A percentile compares a stretch with the other conserved stretches of the same genome.
Conservation (phyloP, 371 early-diverging fungal genomes). For the Ordospora colligata region DNA sequence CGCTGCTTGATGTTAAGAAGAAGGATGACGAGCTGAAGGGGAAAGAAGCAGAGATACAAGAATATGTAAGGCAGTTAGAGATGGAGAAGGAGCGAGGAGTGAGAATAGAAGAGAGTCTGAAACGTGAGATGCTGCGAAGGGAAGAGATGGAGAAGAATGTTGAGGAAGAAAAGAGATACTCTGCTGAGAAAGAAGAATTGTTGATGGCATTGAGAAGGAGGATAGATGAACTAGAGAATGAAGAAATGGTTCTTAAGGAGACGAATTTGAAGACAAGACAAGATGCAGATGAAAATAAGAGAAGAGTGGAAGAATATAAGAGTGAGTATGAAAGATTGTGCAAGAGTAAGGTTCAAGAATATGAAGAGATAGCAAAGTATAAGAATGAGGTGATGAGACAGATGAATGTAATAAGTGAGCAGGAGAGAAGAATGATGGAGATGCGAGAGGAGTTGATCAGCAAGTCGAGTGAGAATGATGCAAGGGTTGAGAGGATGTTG, state of each 20-base stretch:
- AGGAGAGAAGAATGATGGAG: conserved; percentile 63
- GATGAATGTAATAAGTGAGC: conserved; percentile 63
- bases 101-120: conserved; percentile 70
- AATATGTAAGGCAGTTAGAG: conserved; percentile 61
- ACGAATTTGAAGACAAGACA: neutral
- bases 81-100: conserved; percentile 69
- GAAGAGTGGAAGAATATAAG: conserved; percentile 65
- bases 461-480: conserved; percentile 63
- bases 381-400: conserved; percentile 61
- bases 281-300: conserved; percentile 62
- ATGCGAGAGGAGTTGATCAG: conserved; percentile 64
- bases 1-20: conserved; percentile 75
- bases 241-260: neutral
- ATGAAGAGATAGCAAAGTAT: conserved; percentile 64
- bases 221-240: neutral
- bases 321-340: conserved; percentile 66
- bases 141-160: neutral
- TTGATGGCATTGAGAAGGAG: conserved; percentile 10
- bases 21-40: conserved; percentile 68
- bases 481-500: conserved; percentile 64
- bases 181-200: conserved; percentile 7
- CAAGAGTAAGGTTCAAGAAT: conserved; percentile 64
- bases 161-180: neutral
- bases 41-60: conserved; percentile 75
- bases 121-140: conserved; percentile 62